Base-by-base conservation (phyloP, 164 flowering plant genomes). In the Magnolia officinalis region DNA sequence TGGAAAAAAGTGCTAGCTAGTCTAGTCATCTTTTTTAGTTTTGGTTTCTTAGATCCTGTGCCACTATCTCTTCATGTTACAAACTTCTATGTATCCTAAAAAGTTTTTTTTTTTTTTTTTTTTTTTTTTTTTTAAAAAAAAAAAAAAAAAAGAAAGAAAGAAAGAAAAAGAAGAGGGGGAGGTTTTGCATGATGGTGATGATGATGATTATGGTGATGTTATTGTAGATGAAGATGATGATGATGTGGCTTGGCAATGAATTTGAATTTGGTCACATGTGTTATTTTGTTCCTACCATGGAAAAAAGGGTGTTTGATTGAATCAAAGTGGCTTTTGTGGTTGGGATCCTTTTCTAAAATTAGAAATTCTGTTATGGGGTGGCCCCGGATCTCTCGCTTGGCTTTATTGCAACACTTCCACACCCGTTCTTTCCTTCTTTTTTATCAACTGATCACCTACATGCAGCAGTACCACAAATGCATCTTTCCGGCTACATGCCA, bases 311-410 rank as follows among this genome's bases (percentile, higher is more conserved):
- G 21, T 13, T 72, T 19, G 67, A 19, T 67, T 7, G 72, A 52
- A 69, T 49, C 50, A 74, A 55, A 61, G 59, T 52, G 75, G 51
- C 45, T 72, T 67, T 51, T 64, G 23, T 75, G 79, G 76, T 78
- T 78, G 67, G 65, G 77, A 78, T 83, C 37, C 58, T 51, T 80
- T 73, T 49, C 78, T 78, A 74, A 74, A 78, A 58, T 78, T 71
- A 73, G 79, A 77, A 70, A 67, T 8, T 31, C 23, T 31, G 61
- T 55, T 55, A 13, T 55, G 61, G 61, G 61, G 8, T 11, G 61
- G 16, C 61, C 61, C 61, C 16, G 61, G 4, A 55, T 16, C 61
- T 16, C 10, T 16, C 45, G 45, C 61, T 55, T 55, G 61, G 61
- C 61, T 11, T 55, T 55, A 55, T 8, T 55, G 61, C 61, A 55